Percentiles rank a stretch among this genome's conserved stretches.
These are phyloP conservation scores for Periconia sp. DNA, from an alignment of 2,329 filamentous ascomycete species.

Conservation along the genomic window DNA sequence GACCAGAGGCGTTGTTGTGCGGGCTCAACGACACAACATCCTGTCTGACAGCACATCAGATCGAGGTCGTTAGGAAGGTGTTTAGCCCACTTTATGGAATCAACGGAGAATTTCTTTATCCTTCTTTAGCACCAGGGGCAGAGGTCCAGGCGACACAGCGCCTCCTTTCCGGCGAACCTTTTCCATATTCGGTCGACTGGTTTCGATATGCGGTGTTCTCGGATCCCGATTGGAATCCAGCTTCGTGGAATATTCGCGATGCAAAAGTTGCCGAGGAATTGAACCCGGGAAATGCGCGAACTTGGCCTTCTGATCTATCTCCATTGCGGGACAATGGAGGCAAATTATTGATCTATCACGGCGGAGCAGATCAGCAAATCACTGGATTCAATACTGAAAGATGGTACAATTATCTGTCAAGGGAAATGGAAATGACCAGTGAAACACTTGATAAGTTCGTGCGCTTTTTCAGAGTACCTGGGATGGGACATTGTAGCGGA, in stretches of 20 bases:
- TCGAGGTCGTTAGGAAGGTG: conserved; percentile 50
- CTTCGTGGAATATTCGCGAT: conserved; percentile 14
- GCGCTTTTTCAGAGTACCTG: conserved; percentile 58
- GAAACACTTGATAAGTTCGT: conserved; percentile 46
- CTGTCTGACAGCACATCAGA: conserved; percentile 52
- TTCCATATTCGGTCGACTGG: conserved; percentile 50
- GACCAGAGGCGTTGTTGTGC: conserved; percentile 47
- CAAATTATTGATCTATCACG: conserved; percentile 55
- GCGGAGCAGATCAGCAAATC: conserved; percentile 53
- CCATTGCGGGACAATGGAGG: conserved; percentile 43
- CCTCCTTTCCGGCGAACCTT: conserved; percentile 47
- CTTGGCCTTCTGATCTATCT: conserved; percentile 42
- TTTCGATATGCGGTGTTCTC: conserved; percentile 53
- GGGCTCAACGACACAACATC: conserved; percentile 26
- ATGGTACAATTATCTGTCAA: conserved; percentile 53
- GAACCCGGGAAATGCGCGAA: conserved; percentile 45
- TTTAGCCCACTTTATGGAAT: conserved; percentile 50
- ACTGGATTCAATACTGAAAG: conserved; percentile 49
- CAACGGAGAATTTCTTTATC: conserved; percentile 54
- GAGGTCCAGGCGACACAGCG: conserved; percentile 47
- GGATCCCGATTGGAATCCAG: conserved; percentile 39
- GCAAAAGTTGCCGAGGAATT: conserved; percentile 38
- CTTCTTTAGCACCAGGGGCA: conserved; percentile 55
- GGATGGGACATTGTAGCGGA: conserved; percentile 59
- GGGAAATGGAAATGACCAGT: conserved; percentile 15